Conservation (phyloP, 441 rosid genomes). For the Lepidium campestre region DNA sequence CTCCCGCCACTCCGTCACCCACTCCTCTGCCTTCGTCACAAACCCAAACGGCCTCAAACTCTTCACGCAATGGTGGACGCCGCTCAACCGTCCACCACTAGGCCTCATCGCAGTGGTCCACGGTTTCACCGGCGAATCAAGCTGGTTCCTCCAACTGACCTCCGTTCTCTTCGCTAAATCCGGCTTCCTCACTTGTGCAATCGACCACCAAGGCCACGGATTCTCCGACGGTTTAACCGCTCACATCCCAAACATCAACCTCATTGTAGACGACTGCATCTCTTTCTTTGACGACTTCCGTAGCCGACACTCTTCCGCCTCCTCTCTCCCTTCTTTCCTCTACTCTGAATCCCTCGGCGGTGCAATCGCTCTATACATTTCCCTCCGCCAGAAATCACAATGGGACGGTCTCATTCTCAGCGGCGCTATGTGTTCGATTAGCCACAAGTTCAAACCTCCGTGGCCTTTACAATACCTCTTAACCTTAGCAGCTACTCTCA, state of each 20-base stretch:
- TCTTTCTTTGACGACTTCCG: slow-evolving; percentile 58
- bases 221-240: slow-evolving; percentile 65
- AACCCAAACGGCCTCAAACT: slow-evolving; percentile 69
- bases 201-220: slow-evolving; percentile 96
- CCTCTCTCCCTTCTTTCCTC: slow-evolving; percentile 48
- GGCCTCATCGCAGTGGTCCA: slow-evolving; percentile 79
- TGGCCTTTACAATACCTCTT: slow-evolving; percentile 87
- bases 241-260: slow-evolving; percentile 71
- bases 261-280: slow-evolving; percentile 73
- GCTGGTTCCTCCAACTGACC: slow-evolving; percentile 71
- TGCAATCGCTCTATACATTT: slow-evolving; percentile 64
- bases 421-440: slow-evolving; percentile 94
- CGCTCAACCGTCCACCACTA: slow-evolving; percentile 41
- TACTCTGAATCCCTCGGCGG: slow-evolving; percentile 86
- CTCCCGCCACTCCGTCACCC: slow-evolving; percentile 55
- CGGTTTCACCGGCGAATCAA: slow-evolving; percentile 84
- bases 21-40: slow-evolving; percentile 63
- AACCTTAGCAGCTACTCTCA: slow-evolving; percentile 44
- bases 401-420: slow-evolving; percentile 80
- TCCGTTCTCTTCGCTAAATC: slow-evolving; percentile 65
- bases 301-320: slow-evolving; percentile 29
- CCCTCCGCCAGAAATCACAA: slow-evolving; percentile 56
- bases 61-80: slow-evolving; percentile 89
- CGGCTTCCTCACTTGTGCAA: slow-evolving; percentile 66
- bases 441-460: slow-evolving; percentile 83